Percentiles rank a stretch among this genome's conserved stretches.
Evolutionary conservation across 176 grass and related monocot genomes (phyloP).

Genomic region (Eremochloa ophiuroides): DNA sequence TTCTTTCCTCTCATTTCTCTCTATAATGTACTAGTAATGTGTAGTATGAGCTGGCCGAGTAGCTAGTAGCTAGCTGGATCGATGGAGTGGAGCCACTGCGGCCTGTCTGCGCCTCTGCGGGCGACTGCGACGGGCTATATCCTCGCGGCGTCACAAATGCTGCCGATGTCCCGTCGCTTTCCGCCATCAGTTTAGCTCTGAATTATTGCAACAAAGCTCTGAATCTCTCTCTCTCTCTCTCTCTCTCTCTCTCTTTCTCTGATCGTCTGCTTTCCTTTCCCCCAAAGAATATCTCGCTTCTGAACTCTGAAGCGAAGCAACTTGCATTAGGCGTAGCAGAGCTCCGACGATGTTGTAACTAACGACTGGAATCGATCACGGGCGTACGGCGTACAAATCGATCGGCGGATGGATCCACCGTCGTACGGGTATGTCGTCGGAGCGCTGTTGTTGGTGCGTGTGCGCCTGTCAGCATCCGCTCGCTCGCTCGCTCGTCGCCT

Average conservation of each 20-base stretch:
- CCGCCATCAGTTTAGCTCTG: background rate
- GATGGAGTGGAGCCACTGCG: background rate
- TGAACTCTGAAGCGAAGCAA: background rate
- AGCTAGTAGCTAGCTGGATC: background rate
- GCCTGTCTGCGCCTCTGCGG: background rate
- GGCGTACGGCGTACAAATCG: background rate
- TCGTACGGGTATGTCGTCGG: background rate
- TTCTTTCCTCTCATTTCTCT: background rate
- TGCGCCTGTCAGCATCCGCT: constrained; percentile 1
- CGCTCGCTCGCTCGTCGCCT: background rate
- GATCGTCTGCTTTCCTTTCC: background rate
- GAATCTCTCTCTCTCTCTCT: no score
- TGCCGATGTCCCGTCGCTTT: constrained; percentile 3
- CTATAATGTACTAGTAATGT: background rate
- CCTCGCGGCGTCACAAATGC: background rate
- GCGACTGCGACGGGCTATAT: background rate
- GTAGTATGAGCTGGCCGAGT: constrained; percentile 29
- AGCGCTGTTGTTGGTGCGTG: background rate
- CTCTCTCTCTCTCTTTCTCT: no score
- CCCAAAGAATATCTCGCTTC: background rate
- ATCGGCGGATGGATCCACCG: background rate
- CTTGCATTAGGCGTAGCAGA: background rate
- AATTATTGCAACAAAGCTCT: background rate
- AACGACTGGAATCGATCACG: background rate
- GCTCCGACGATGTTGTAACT: background rate